A percentile compares a stretch with the other conserved stretches of the same genome.
These are phyloP conservation scores for Parasitella parasitica DNA, from an alignment of 371 early-diverging fungal species.

Conservation along the genomic window DNA sequence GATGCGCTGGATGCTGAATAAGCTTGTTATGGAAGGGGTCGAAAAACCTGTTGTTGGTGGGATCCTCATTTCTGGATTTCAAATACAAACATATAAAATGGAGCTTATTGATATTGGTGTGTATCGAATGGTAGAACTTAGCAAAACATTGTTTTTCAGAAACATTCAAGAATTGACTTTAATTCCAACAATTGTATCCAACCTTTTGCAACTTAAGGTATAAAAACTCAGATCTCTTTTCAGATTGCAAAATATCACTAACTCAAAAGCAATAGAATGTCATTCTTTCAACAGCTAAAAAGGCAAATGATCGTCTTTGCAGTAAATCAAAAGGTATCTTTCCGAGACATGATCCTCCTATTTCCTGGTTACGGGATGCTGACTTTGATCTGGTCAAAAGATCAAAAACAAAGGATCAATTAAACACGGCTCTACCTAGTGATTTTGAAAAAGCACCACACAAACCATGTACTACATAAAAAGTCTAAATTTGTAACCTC, in stretches of 20 bases:
- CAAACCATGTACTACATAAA: too few species aligned
- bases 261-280: conserved; percentile 7
- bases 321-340: conserved; percentile 1
- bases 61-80: neutral
- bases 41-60: conserved; percentile 5
- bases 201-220: conserved; percentile 11
- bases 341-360: neutral
- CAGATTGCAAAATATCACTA: conserved; percentile 1
- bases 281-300: conserved; percentile 3
- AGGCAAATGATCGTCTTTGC: conserved; percentile 4
- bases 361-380: conserved; percentile 3
- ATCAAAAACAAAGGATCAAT: too few species aligned
- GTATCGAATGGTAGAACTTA: neutral
- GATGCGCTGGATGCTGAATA: conserved; percentile 9
- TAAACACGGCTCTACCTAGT: too few species aligned
- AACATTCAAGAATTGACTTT: neutral
- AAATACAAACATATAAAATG: conserved; percentile 1
- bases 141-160: conserved; percentile 1
- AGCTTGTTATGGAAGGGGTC: neutral
- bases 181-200: conserved; percentile 1
- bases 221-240: neutral
- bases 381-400: neutral
- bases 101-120: neutral
- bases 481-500: too few species aligned
- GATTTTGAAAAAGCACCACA: too few species aligned